A percentile compares a stretch with the other conserved stretches of the same genome.
Evolutionary conservation across 352 stramenopile species (phyloP).

Genomic region (Pythium sukuiense): DNA sequence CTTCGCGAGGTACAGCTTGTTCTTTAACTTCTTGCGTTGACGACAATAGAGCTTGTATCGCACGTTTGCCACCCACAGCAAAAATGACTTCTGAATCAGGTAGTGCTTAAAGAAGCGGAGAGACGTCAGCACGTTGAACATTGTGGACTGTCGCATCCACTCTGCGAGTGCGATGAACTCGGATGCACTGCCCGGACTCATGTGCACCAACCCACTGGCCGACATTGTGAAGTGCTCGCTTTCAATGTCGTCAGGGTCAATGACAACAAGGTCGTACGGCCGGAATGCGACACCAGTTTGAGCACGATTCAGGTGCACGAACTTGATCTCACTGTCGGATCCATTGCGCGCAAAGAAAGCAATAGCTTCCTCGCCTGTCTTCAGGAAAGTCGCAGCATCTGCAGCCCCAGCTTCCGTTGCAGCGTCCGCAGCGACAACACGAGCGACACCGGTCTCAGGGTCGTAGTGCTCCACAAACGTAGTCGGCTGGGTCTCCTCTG

Average conservation of each 20-base stretch:
- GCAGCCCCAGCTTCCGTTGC: conserved; percentile 53
- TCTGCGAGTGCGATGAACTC: conserved; percentile 93
- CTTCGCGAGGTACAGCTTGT: conserved; percentile 89
- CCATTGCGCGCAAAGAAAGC: conserved; percentile 94
- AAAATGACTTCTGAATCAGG: conserved; percentile 91
- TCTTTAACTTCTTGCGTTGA: conserved; percentile 83
- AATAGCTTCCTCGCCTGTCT: conserved; percentile 90
- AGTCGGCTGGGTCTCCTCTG: conserved; percentile 25
- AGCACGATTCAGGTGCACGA: conserved; percentile 91
- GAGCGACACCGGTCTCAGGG: conserved; percentile 40
- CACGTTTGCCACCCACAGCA: conserved; percentile 86
- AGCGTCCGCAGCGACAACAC: conserved; percentile 37
- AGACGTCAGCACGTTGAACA: conserved; percentile 94
- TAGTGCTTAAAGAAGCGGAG: conserved; percentile 95
- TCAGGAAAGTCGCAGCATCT: conserved; percentile 54
- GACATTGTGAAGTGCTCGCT: conserved; percentile 93
- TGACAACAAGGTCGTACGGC: conserved; percentile 92
- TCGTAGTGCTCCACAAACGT: conserved; percentile 54
- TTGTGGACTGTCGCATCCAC: conserved; percentile 93
- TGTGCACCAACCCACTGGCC: conserved; percentile 74
- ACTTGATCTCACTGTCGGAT: conserved; percentile 92
- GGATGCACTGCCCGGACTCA: conserved; percentile 69
- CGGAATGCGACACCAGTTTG: conserved; percentile 71
- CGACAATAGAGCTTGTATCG: conserved; percentile 89
- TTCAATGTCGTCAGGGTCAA: conserved; percentile 74